Evolutionary conservation across 352 stramenopile genomes (phyloP).

Genomic region (Globisporangium canariense): DNA sequence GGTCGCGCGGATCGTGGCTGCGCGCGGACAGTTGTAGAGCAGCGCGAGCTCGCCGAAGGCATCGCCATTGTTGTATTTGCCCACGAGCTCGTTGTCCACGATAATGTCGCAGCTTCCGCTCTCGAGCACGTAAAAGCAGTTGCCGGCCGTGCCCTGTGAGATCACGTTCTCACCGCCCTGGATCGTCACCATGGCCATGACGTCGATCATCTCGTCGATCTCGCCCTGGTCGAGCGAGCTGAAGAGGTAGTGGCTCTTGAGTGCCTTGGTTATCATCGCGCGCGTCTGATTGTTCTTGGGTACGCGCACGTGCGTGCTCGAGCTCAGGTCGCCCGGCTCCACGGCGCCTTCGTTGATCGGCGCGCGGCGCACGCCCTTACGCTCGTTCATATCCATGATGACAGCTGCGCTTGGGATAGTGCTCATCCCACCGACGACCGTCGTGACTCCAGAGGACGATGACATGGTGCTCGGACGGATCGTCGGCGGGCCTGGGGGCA

Average conservation of each 20-base stretch:
- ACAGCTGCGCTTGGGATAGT: conserved; percentile 19
- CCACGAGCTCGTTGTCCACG: conserved; percentile 75
- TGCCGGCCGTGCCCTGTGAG: conserved; percentile 77
- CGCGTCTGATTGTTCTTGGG: conserved; percentile 74
- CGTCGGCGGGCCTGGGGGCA: conserved; percentile 42
- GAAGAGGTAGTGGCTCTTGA: conserved; percentile 85
- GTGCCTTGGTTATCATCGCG: conserved; percentile 72
- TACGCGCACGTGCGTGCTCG: conserved; percentile 45
- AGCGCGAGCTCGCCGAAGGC: conserved; percentile 96
- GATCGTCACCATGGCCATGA: conserved; percentile 76
- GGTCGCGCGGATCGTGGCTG: conserved; percentile 90
- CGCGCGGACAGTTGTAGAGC: conserved; percentile 95
- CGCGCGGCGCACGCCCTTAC: conserved; percentile 62
- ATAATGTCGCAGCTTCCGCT: conserved; percentile 86
- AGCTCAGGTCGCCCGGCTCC: conserved; percentile 56
- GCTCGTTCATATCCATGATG: conserved; percentile 50
- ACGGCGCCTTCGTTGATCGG: conserved; percentile 79
- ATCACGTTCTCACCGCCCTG: conserved; percentile 69
- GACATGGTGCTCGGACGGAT: conserved; percentile 47
- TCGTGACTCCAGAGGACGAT: conserved; percentile 14
- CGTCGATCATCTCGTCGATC: conserved; percentile 81
- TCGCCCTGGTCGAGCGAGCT: conserved; percentile 68
- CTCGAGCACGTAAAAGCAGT: conserved; percentile 94
- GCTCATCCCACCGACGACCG: conserved; percentile 23
- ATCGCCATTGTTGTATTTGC: conserved; percentile 72